phyloP scores from a whole-genome alignment of 441 rosid genomes.

The Jatropha multifida region DNA sequence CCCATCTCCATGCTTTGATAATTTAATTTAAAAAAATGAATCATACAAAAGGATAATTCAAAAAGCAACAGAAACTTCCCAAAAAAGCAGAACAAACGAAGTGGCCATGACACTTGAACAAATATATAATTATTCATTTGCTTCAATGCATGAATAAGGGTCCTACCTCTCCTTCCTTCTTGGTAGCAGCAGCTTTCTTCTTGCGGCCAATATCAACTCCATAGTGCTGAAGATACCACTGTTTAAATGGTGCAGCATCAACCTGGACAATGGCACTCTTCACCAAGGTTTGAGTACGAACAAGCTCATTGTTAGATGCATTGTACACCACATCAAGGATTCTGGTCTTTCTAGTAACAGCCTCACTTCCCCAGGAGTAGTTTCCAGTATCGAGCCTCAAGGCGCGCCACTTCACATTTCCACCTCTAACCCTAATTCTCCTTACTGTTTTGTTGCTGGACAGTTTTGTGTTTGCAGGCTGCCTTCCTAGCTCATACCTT shows the following conservation, averaged over 20 bases:
- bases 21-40: neutral
- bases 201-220: slow-evolving; percentile 68
- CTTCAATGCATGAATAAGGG: neutral
- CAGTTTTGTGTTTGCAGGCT: slow-evolving; percentile 57
- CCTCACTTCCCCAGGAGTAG: slow-evolving; percentile 68
- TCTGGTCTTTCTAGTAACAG: slow-evolving; percentile 61
- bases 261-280: slow-evolving; percentile 65
- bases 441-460: slow-evolving; percentile 70
- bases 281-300: slow-evolving; percentile 66
- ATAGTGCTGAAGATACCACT: slow-evolving; percentile 65
- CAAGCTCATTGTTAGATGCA: slow-evolving; percentile 68
- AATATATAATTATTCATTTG: neutral
- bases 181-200: slow-evolving; percentile 48
- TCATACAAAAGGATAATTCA: neutral
- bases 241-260: slow-evolving; percentile 69
- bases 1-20: neutral
- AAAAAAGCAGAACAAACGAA: neutral
- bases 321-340: slow-evolving; percentile 65
- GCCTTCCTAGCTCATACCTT: slow-evolving; percentile 69
- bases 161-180: slow-evolving; percentile 54
- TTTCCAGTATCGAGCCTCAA: slow-evolving; percentile 61
- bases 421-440: slow-evolving; percentile 61
- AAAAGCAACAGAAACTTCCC: neutral
- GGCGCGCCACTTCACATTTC: slow-evolving; percentile 69
- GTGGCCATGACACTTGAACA: neutral